Percentiles rank a stretch among this genome's conserved stretches.
phyloP scores from a whole-genome alignment of 2,329 filamentous ascomycete genomes.

The Arthrobotrys sinensis region DNA sequence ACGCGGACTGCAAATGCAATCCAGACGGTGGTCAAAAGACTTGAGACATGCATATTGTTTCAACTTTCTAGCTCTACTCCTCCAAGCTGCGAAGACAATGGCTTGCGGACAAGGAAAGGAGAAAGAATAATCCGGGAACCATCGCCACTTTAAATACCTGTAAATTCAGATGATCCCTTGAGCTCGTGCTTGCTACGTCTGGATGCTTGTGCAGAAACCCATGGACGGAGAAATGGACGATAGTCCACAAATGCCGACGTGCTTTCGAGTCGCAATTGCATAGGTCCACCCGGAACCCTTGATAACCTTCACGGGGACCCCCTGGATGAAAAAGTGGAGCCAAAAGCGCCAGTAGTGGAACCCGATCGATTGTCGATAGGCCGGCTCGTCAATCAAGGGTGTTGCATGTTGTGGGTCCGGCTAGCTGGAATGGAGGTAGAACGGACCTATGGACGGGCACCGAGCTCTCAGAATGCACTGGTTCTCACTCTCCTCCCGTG shows the following conservation, averaged over 20 bases:
- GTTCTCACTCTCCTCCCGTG: not conserved
- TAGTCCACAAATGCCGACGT: not conserved
- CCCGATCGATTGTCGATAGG: slow-evolving; percentile 27
- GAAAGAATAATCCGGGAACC: slow-evolving; percentile 26
- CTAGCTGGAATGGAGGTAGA: slow-evolving; percentile 15
- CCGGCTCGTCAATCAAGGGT: slow-evolving; percentile 39
- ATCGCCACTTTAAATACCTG: slow-evolving; percentile 20
- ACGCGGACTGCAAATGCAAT: slow-evolving; percentile 23
- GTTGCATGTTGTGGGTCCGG: slow-evolving; percentile 26
- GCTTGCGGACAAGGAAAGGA: slow-evolving; percentile 13
- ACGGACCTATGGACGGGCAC: slow-evolving; percentile 4
- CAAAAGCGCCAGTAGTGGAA: slow-evolving; percentile 10
- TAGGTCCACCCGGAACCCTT: slow-evolving; percentile 1
- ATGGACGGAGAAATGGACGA: not conserved
- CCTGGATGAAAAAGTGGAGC: not conserved
- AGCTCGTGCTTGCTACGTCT: no score
- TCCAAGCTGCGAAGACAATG: not conserved
- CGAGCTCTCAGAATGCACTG: not conserved
- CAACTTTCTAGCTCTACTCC: not conserved
- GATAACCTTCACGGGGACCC: not conserved
- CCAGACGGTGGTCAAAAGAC: slow-evolving; percentile 1
- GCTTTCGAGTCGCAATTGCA: not conserved
- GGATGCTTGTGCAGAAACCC: not conserved
- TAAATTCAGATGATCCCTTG: not conserved
- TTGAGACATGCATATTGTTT: slow-evolving; percentile 38